These are phyloP conservation scores for Aspergillus haitiensis DNA, from an alignment of 495 filamentous ascomycete species.

Conservation along the genomic window DNA sequence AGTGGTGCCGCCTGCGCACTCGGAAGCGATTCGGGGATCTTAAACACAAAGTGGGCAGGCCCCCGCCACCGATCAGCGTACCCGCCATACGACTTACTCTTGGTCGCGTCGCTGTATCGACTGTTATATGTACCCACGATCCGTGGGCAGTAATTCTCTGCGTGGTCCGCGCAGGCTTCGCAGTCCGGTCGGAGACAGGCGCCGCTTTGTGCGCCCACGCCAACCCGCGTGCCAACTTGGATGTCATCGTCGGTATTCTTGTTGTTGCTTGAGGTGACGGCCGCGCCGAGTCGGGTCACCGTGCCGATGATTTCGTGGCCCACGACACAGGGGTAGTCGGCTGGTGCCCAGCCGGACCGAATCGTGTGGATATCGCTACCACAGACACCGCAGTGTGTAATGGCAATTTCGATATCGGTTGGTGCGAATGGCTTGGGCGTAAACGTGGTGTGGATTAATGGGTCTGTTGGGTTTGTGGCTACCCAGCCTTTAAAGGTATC, in stretches of 20 bases:
- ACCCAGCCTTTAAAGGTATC: constrained; percentile 80
- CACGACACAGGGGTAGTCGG: constrained; percentile 70
- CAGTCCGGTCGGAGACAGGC: constrained; percentile 69
- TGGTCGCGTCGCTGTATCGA: constrained; percentile 51
- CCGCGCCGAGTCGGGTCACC: constrained; percentile 48
- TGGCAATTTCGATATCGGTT: constrained; percentile 61
- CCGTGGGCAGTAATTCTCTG: constrained; percentile 68
- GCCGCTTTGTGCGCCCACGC: constrained; percentile 76
- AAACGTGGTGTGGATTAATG: constrained; percentile 70
- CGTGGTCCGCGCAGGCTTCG: constrained; percentile 61
- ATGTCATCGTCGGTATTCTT: constrained; percentile 32
- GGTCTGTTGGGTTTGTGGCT: constrained; percentile 64
- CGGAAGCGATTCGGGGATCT: constrained; percentile 65
- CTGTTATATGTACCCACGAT: constrained; percentile 68
- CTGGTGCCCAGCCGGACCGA: constrained; percentile 68
- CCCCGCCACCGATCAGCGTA: constrained; percentile 73
- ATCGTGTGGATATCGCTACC: constrained; percentile 77
- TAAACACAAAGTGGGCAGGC: constrained; percentile 73
- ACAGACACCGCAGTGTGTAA: constrained; percentile 85
- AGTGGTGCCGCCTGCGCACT: constrained; percentile 72
- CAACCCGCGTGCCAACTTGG: constrained; percentile 78
- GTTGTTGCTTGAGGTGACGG: background rate
- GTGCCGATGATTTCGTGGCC: constrained; percentile 84
- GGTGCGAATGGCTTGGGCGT: constrained; percentile 77
- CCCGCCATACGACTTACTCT: constrained; percentile 61